These are phyloP conservation scores for Ogataea parapolymorpha DNA, from an alignment of 805 yeast genomes.

Conservation along the genomic window DNA sequence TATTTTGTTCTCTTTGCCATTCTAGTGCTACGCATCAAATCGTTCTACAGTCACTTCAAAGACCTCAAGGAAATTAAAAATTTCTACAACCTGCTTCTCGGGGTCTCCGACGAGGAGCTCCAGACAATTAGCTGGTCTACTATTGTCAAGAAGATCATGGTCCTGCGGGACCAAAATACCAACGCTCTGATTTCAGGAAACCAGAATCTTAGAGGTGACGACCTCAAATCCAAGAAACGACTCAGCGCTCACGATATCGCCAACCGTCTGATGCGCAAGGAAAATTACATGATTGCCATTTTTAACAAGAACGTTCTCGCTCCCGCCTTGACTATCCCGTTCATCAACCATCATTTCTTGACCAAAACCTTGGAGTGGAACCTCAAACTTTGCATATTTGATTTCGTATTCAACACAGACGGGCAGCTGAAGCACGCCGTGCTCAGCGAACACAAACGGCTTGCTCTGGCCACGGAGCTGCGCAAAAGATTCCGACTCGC, in stretches of 20 bases:
- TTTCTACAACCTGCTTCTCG: slow-evolving; percentile 70
- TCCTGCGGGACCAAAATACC: slow-evolving; percentile 76
- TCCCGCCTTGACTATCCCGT: slow-evolving; percentile 48
- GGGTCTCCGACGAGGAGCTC: slow-evolving; percentile 73
- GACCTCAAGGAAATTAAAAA: slow-evolving; percentile 70
- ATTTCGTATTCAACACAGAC: slow-evolving; percentile 74
- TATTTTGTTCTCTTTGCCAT: slow-evolving; percentile 60
- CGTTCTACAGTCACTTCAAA: slow-evolving; percentile 58
- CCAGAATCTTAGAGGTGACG: slow-evolving; percentile 37
- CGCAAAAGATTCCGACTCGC: slow-evolving; percentile 81
- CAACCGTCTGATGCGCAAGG: slow-evolving; percentile 92
- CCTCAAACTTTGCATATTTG: slow-evolving; percentile 79
- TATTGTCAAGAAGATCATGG: slow-evolving; percentile 72
- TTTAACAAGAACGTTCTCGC: slow-evolving; percentile 75
- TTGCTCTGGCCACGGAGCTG: slow-evolving; percentile 63
- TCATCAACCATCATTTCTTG: slow-evolving; percentile 37
- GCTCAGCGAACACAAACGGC: slow-evolving; percentile 67
- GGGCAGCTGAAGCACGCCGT: slow-evolving; percentile 78
- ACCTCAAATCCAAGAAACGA: slow-evolving; percentile 65
- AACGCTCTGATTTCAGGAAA: slow-evolving; percentile 61
- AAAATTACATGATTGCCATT: slow-evolving; percentile 88
- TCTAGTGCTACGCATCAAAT: slow-evolving; percentile 49
- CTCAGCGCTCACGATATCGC: slow-evolving; percentile 94
- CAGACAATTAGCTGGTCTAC: slow-evolving; percentile 93
- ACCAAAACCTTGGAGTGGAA: slow-evolving; percentile 96